Percentiles rank a stretch among this genome's conserved stretches.
Conservation (phyloP, 1,139 yeast species). For the Debaryomyces sp. region DNA sequence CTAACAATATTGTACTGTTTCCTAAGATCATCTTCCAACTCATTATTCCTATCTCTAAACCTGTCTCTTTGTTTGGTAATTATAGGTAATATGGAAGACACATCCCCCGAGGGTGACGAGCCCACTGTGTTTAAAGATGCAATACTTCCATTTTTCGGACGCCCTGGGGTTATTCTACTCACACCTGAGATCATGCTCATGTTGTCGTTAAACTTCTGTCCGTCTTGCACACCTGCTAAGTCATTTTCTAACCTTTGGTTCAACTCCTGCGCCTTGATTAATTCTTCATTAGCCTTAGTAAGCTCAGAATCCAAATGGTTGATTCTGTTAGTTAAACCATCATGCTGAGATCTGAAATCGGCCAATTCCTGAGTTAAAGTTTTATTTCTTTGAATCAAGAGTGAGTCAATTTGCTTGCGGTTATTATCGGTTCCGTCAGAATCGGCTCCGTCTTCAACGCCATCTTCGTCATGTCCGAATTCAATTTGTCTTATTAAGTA, state of each 20-base stretch:
- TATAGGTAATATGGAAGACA: conserved; percentile 72
- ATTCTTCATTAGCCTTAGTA: conserved; percentile 33
- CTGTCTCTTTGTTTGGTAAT: conserved; percentile 94
- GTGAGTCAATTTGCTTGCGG: conserved; percentile 40
- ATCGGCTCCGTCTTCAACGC: conserved; percentile 17
- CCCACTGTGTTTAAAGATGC: conserved; percentile 34
- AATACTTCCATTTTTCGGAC: conserved; percentile 36
- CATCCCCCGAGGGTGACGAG: conserved; percentile 24
- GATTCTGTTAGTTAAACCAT: conserved; percentile 38
- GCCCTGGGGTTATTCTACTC: conserved; percentile 43
- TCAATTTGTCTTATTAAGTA: conserved; percentile 73
- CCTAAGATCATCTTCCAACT: conserved; percentile 80
- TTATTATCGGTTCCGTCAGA: conserved; percentile 15
- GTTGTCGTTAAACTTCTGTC: conserved; percentile 55
- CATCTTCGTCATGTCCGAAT: conserved; percentile 54
- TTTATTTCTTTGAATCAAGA: conserved; percentile 61
- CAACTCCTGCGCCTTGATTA: conserved; percentile 38
- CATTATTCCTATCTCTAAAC: conserved; percentile 77
- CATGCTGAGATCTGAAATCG: conserved; percentile 55
- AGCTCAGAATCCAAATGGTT: conserved; percentile 43
- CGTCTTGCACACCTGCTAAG: conserved; percentile 53
- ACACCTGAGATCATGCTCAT: conserved; percentile 70
- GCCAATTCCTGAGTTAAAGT: conserved; percentile 63
- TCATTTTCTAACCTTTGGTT: conserved; percentile 75
- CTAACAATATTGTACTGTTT: conserved; percentile 55